Conservation (phyloP, 2,329 filamentous ascomycete species). For the Exophiala aquamarina region DNA sequence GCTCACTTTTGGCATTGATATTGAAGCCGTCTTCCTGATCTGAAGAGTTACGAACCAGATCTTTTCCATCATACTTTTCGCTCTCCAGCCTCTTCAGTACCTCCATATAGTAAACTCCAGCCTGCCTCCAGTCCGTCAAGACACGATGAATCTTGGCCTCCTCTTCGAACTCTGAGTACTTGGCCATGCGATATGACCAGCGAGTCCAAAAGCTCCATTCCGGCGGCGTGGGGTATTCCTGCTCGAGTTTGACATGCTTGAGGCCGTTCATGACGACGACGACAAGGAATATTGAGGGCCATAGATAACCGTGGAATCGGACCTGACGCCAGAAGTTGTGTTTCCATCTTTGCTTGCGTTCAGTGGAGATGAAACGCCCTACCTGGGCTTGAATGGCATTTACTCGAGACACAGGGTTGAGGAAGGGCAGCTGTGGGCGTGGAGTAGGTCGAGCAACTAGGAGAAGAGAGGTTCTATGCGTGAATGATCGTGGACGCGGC, state of each 20-base stretch:
- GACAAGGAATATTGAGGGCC: conserved; percentile 61
- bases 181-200: conserved; percentile 65
- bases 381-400: conserved; percentile 57
- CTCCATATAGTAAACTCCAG: conserved; percentile 60
- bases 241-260: conserved; percentile 73
- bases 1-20: conserved; percentile 71
- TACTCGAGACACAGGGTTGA: conserved; percentile 52
- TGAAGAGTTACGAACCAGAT: conserved; percentile 53
- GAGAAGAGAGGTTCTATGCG: conserved; percentile 55
- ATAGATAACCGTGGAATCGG: conserved; percentile 69
- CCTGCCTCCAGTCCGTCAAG: conserved; percentile 67
- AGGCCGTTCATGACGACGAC: conserved; percentile 64
- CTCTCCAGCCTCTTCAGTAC: conserved; percentile 70
- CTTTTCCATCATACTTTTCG: conserved; percentile 65
- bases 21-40: conserved; percentile 56
- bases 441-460: conserved; percentile 48
- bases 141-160: conserved; percentile 54
- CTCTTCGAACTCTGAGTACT: conserved; percentile 52
- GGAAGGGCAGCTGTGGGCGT: conserved; percentile 66
- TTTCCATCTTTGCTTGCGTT: conserved; percentile 56
- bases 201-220: conserved; percentile 77
- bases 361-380: conserved; percentile 75
- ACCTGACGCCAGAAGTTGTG: conserved; percentile 70
- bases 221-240: conserved; percentile 73
- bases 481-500: conserved; percentile 50